Evolutionary conservation across 139 green algal species (phyloP), one percentile per base, ranked within the genome.

Genomic region (Chlamydomonas urium): DNA sequence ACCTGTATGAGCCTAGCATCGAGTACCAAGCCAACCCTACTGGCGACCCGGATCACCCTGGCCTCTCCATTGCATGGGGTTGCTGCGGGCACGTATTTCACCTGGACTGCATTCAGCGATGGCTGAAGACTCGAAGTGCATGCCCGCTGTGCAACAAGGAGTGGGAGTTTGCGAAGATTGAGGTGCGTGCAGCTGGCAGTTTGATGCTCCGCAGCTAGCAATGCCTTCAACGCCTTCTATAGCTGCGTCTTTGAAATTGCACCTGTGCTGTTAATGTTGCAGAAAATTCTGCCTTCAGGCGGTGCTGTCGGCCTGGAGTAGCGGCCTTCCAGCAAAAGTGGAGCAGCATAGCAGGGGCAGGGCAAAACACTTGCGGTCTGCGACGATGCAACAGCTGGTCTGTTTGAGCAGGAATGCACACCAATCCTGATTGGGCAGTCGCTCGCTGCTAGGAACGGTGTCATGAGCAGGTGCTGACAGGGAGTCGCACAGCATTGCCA

Each of bases 21-120:
- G 93, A 98, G 85, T 98, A 98, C 79, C 93, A 97, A 74, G 93
- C 93, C n/a, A 97, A 96, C 73, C 93, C 94, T 2, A 96, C 91
- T 31, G 91, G 90, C 8, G 91, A 97, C 56, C 69, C 83, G 23
- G 92, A 97, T 45, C 90, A 98, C 73, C 91, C 93, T 35, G 91
- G 93, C 42, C 79, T 98, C 29, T 90, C 74, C 67, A 98, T 98
- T 47, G 91, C 93, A 1, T 98, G 93, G 93, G 93, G 93, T 28
- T 83, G 70, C 45, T 98, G 94, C 77, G 94, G 93, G 14, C 94
- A 98, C 50, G 94, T 98, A 24, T 98, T 98, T 86, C 94, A 98
- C 79, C 85, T 98, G 38, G 94, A 98, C 86, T 98, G 94, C 89
- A 98, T 98, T 53, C 92, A 97, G 75, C 62, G 91, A 17, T 98